Percentiles rank a stretch among this genome's conserved stretches.
phyloP scores from a whole-genome alignment of 2,329 filamentous ascomycete species.

The Cladorrhinum sp. region DNA sequence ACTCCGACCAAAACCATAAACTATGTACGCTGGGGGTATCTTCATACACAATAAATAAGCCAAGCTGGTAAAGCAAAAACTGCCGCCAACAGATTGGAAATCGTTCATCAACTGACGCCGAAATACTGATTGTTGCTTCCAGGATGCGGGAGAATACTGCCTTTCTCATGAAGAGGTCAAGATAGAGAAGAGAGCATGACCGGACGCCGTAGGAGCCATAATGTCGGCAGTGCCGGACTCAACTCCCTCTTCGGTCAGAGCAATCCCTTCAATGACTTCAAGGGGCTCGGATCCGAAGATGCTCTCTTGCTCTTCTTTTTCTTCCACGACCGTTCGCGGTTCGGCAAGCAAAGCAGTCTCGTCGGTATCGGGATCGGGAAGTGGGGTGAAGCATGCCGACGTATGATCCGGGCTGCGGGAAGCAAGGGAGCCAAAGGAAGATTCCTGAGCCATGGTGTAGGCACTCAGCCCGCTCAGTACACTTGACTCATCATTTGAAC shows the following conservation, averaged over 20 bases:
- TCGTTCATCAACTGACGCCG: neutral
- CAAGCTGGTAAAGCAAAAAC: neutral
- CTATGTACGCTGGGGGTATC: neutral
- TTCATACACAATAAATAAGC: neutral
- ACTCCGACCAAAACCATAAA: neutral
- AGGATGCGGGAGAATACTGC: neutral
- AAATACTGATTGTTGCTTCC: neutral
- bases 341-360: slow-evolving; percentile 13
- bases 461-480: neutral
- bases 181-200: neutral
- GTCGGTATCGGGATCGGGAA: slow-evolving; percentile 5
- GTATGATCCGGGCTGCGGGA: neutral
- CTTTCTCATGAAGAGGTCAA: neutral
- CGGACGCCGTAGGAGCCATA: neutral
- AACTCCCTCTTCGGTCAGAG: slow-evolving; percentile 23
- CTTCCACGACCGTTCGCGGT: neutral
- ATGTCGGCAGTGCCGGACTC: slow-evolving; percentile 20
- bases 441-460: neutral
- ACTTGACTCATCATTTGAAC: neutral
- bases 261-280: slow-evolving; percentile 10
- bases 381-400: slow-evolving; percentile 7
- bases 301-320: neutral
- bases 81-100: too few relatives aligned
- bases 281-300: neutral
- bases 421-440: neutral